A percentile compares a stretch with the other conserved stretches of the same genome.
These are phyloP conservation scores for Fusarium torreyae DNA, from an alignment of 2,329 filamentous ascomycete genomes.

Conservation along the genomic window DNA sequence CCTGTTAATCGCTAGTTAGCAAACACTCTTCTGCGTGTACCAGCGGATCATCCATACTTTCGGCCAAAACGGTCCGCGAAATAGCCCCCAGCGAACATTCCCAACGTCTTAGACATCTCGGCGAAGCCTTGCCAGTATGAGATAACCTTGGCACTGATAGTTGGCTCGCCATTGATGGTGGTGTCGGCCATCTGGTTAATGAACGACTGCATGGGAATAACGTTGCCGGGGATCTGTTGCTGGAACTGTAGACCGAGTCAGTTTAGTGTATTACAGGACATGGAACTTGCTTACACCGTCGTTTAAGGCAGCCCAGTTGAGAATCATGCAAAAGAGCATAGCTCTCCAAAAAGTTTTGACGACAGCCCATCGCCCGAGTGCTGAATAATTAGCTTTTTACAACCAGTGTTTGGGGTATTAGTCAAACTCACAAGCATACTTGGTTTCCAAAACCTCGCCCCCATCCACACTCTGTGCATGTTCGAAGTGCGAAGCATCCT, in stretches of 20 bases:
- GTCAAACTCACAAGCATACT: too few relatives aligned
- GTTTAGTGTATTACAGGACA: too few relatives aligned
- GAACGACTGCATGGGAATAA: conserved; percentile 24
- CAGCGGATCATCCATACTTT: too few relatives aligned
- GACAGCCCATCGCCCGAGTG: conserved; percentile 13
- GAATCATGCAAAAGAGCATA: conserved; percentile 16
- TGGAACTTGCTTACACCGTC: background rate
- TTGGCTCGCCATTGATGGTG: conserved; percentile 19
- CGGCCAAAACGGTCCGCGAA: conserved; percentile 11
- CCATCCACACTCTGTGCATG: too few relatives aligned
- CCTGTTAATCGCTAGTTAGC: too few relatives aligned
- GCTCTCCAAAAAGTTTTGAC: conserved; percentile 14
- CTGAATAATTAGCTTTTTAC: background rate
- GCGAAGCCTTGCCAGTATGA: conserved; percentile 32
- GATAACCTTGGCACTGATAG: conserved; percentile 26
- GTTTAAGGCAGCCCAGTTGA: conserved; percentile 12
- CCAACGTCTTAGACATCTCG: conserved; percentile 28
- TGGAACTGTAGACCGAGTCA: too few relatives aligned
- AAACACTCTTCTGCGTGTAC: too few relatives aligned
- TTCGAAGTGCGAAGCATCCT: too few relatives aligned
- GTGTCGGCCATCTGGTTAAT: conserved; percentile 24
- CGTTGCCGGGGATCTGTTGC: conserved; percentile 14
- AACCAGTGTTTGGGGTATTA: background rate
- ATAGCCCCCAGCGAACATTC: conserved; percentile 13
- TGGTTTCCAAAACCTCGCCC: too few relatives aligned